Conservation (phyloP, 2,329 filamentous ascomycete genomes). For the Sclerotinia trifoliorum region DNA sequence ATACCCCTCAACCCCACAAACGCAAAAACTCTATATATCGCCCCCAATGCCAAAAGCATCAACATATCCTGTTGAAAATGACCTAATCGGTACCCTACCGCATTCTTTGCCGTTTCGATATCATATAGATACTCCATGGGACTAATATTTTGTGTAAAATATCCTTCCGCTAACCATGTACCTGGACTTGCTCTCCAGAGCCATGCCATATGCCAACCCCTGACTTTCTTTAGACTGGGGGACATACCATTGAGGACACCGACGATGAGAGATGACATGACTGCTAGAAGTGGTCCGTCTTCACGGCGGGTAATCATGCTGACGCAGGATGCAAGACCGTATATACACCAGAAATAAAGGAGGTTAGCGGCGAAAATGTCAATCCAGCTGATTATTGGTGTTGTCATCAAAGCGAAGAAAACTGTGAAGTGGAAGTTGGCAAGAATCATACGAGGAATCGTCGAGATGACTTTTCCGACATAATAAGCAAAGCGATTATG, state of each 20-base stretch:
- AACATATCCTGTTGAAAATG: constrained; percentile 48
- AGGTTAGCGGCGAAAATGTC: constrained; percentile 52
- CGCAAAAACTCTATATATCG: constrained; percentile 44
- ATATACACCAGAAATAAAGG: constrained; percentile 47
- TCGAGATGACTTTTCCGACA: constrained; percentile 52
- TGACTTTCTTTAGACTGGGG: constrained; percentile 49
- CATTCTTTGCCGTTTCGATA: constrained; percentile 46
- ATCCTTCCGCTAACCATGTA: constrained; percentile 56
- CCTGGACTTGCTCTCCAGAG: constrained; percentile 51
- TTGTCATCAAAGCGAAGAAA: constrained; percentile 33
- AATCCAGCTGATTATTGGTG: constrained; percentile 9
- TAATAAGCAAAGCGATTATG: constrained; percentile 58
- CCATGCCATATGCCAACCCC: constrained; percentile 49
- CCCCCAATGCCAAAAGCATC: constrained; percentile 41
- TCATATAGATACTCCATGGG: constrained; percentile 53
- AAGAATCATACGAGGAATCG: constrained; percentile 44
- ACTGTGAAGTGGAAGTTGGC: constrained; percentile 54
- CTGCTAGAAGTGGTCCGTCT: constrained; percentile 56
- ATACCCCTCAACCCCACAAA: constrained; percentile 43
- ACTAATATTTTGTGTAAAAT: constrained; percentile 52
- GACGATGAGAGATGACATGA: constrained; percentile 54
- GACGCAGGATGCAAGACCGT: constrained; percentile 52
- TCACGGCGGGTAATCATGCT: constrained; percentile 56
- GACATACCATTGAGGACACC: constrained; percentile 55
- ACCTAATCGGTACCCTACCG: constrained; percentile 49